Base-by-base conservation (phyloP, 257 asterid genomes). In the Ocimum tenuiflorum region DNA sequence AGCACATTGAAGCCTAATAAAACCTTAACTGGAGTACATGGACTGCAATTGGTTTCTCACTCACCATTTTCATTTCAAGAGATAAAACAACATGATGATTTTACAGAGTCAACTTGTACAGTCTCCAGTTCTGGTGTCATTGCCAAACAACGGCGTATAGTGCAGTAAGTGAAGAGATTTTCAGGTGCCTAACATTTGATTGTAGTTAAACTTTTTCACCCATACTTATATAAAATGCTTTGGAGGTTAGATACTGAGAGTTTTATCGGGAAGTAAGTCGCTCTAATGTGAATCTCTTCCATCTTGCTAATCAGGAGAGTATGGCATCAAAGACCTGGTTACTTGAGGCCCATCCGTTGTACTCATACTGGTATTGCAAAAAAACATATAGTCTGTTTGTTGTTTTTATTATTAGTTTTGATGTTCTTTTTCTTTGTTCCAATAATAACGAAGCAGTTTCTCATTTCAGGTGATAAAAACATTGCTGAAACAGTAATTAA, bases 261-360 rank as follows among this genome's bases (percentile, higher is more conserved):
- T 19, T 76, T 39, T 42, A 11, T 33, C 13, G 27, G 19, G 57
- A 42, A 52, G 11, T 47, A 50, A 19, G 23, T 68, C 17, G 14
- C 63, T 50, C 56, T 71, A 62, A 67, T 22, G 41, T 5, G 20
- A 19, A 29, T 31, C 13, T 8, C 1, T 3, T 43, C 7, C 9
- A 54, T 69, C 42, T 22, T 53, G 19, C 72, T 74, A 39, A 51
- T 64, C 87, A 88, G 95, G 89, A 85, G 75, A 72, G 89, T 67
- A 35, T 86, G 97, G 97, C 82, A 79, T 80, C 91, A 86, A 71
- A 77, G 95, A 65, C 94, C 97, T 70, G 81, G 82, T 67, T 91
- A 81, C 76, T 77, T 88, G 80, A 85, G 81, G 80, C 97, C 97
- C 63, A 81, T 91, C 72, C 92, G 62, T 42, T 75, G 88, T 65